Evolutionary conservation across 2,329 filamentous ascomycete genomes (phyloP), one percentile per base, ranked within the genome.

Genomic region (Geosmithia flava): DNA sequence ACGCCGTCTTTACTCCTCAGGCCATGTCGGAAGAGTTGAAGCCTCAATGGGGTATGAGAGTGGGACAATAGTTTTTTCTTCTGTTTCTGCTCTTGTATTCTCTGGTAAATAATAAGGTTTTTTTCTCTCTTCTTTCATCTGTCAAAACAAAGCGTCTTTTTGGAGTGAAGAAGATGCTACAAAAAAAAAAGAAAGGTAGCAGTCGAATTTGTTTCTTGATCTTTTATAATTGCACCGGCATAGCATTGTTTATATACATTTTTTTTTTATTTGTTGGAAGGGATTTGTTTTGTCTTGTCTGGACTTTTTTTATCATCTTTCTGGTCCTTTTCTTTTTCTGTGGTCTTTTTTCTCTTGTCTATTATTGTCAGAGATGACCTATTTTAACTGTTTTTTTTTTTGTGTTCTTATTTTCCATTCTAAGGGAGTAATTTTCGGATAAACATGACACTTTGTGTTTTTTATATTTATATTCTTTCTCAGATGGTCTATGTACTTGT

Each of bases 1-100:
- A 90, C 55, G 78, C 83, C 42, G 87, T 95, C 50, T 90, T 89
- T 54, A 89, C 87, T 3, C 75, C 74, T 58, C 78, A 84, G 33
- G 79, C 87, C 49, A 65, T 91, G 62, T 66, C 69, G 49, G 66
- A 80, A 53, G 69, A 71, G 55, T 68, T 83, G 52, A 81, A 81
- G 66, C 79, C 78, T 42, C 65, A 68, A 47, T 81, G 78, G 78
- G 65, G 61, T 53, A 73, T 81, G 67, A 72, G 75, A 49, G 8
- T 20, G 17, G 20, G 17, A 13, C 17, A 19, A n/a, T 19, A 19
- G 41, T 42, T 42, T 3, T 42, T 17, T 42, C 17, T 20, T n/a
- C n/a, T n/a, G n/a, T n/a, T n/a, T n/a, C n/a, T n/a, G n/a, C 20
- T 27, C 23, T 8, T 27, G 23, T n/a, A n/a, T n/a, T 5, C 23